Conservation (phyloP, 1,284 basidiomycete genomes). For the Irpex rosettiformis region DNA sequence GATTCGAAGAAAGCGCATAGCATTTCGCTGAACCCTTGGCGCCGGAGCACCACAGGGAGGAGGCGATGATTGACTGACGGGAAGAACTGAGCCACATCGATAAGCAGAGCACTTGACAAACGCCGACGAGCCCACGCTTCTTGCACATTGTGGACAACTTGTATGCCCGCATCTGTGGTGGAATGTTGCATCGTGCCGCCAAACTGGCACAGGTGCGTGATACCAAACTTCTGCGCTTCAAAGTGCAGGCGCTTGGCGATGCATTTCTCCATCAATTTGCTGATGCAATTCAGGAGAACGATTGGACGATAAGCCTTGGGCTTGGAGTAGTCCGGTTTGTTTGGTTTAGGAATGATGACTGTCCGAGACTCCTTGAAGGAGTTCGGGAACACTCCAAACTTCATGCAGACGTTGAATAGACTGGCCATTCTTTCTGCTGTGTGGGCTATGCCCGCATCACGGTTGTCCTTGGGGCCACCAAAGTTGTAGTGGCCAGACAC, state of each 20-base stretch:
- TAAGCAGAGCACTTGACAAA: slow-evolving; percentile 4
- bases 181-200: slow-evolving; percentile 19
- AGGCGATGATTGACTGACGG: too few relatives aligned
- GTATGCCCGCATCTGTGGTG: slow-evolving; percentile 16
- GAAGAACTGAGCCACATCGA: slow-evolving; percentile 5
- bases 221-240: slow-evolving; percentile 1
- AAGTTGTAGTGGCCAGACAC: neutral
- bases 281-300: slow-evolving; percentile 21
- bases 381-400: neutral
- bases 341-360: slow-evolving; percentile 16
- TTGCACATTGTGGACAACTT: slow-evolving; percentile 13
- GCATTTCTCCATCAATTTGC: slow-evolving; percentile 23
- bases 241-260: slow-evolving; percentile 16
- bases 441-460: neutral
- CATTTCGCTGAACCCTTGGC: slow-evolving; percentile 10
- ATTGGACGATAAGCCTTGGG: slow-evolving; percentile 21
- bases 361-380: slow-evolving; percentile 11
- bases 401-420: slow-evolving; percentile 8
- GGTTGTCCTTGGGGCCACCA: neutral
- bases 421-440: neutral
- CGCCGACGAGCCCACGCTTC: slow-evolving; percentile 7
- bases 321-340: slow-evolving; percentile 4
- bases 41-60: neutral
- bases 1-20: slow-evolving; percentile 2
- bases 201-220: slow-evolving; percentile 23